phyloP scores from a whole-genome alignment of 306 rosid genomes.

The Dalbergia cochinchinensis region DNA sequence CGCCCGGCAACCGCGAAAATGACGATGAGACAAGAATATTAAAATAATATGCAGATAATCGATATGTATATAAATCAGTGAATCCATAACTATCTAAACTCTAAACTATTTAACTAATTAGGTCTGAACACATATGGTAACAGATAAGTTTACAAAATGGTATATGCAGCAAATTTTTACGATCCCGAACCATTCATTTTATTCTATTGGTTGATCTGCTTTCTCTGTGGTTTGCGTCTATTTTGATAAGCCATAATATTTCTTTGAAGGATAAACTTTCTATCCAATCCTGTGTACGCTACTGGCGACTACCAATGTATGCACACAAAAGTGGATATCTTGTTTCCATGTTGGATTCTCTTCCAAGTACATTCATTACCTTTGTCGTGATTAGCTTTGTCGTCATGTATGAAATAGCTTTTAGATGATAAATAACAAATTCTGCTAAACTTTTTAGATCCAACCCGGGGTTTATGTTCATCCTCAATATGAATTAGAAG shows the following conservation, averaged over 20 bases:
- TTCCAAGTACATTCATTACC: background rate
- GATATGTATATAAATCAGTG: too few species aligned
- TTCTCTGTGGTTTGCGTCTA: background rate
- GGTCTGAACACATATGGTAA: background rate
- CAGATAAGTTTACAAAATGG: constrained; percentile 6
- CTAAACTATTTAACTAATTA: background rate
- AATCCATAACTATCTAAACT: background rate
- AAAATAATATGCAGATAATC: too few species aligned
- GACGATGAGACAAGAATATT: too few species aligned
- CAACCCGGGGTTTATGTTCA: constrained; percentile 55
- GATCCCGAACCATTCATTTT: background rate
- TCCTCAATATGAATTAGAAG: constrained; percentile 54
- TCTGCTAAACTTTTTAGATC: constrained; percentile 53
- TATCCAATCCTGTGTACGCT: background rate
- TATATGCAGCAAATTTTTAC: background rate
- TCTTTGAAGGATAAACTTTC: constrained; percentile 5
- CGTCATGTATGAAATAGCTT: background rate
- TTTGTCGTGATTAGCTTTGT: too few species aligned
- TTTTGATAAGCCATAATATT: background rate
- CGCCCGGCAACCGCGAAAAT: too few species aligned
- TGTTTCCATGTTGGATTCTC: constrained; percentile 1
- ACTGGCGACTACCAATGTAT: constrained; percentile 7
- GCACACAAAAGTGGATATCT: background rate
- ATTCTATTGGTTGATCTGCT: background rate
- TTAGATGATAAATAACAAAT: background rate